phyloP scores from a whole-genome alignment of 768 basidiomycete genomes.

The Inosperma sp. region DNA sequence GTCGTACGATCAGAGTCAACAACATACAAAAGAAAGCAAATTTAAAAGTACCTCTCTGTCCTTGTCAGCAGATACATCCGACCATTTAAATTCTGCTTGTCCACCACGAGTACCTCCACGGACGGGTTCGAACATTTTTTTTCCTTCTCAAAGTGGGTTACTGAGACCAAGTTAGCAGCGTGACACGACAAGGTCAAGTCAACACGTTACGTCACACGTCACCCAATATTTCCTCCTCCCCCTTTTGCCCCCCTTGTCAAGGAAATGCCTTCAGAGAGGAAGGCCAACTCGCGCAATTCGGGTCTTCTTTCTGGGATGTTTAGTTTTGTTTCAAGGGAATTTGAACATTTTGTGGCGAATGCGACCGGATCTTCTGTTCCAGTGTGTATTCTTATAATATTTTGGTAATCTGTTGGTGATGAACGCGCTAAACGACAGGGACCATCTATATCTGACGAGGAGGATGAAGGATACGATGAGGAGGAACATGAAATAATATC shows the following conservation, averaged over 20 bases:
- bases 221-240: constrained; percentile 5
- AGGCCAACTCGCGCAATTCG: constrained; percentile 14
- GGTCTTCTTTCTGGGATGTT: constrained; percentile 46
- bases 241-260: constrained; percentile 14
- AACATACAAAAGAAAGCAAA: background rate
- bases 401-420: constrained; percentile 8
- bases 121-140: constrained; percentile 79
- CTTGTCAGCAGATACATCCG: constrained; percentile 87
- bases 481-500: constrained; percentile 12
- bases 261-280: constrained; percentile 14
- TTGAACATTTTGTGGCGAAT: constrained; percentile 64
- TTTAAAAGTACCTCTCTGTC: constrained; percentile 69
- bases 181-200: background rate
- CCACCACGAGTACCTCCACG: constrained; percentile 90
- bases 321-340: constrained; percentile 63
- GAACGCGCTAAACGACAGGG: constrained; percentile 9
- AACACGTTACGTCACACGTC: constrained; percentile 10
- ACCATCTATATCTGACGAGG: constrained; percentile 1
- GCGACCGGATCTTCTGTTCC: constrained; percentile 47
- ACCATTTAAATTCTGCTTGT: constrained; percentile 88
- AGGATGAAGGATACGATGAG: constrained; percentile 11
- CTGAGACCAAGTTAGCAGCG: background rate
- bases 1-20: constrained; percentile 7
- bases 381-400: constrained; percentile 9
- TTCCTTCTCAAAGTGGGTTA: too few species aligned